Evolutionary conservation across 2,329 filamentous ascomycete genomes (phyloP).

Genomic region (Magnaporthales sp.): DNA sequence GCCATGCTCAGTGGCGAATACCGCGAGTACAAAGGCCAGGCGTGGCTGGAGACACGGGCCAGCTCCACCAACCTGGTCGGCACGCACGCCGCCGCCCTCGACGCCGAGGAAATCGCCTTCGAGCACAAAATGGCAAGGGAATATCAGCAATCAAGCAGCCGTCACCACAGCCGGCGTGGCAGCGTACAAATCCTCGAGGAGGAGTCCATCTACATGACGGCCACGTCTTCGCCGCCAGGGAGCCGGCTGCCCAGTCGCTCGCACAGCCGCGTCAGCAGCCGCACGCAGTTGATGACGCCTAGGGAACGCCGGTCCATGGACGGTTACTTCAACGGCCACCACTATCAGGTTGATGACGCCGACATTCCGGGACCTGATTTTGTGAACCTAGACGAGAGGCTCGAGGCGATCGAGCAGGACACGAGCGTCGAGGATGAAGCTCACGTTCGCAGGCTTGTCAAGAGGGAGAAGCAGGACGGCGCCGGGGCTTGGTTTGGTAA

Average conservation of each 20-base stretch:
- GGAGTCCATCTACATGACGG: slow-evolving; percentile 18
- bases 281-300: slow-evolving; percentile 35
- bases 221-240: slow-evolving; percentile 19
- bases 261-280: slow-evolving; percentile 33
- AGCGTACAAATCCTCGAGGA: slow-evolving; percentile 30
- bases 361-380: slow-evolving; percentile 48
- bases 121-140: slow-evolving; percentile 43
- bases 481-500: slow-evolving; percentile 48
- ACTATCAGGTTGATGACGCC: slow-evolving; percentile 21
- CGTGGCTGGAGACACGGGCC: slow-evolving; percentile 57
- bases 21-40: slow-evolving; percentile 59
- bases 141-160: slow-evolving; percentile 32
- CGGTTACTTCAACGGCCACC: slow-evolving; percentile 23
- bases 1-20: slow-evolving; percentile 53
- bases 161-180: slow-evolving; percentile 30
- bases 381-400: slow-evolving; percentile 50
- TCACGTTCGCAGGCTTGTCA: slow-evolving; percentile 46
- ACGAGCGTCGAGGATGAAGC: slow-evolving; percentile 48
- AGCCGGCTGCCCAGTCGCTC: slow-evolving; percentile 41
- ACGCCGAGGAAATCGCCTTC: slow-evolving; percentile 39
- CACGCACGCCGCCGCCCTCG: slow-evolving; percentile 29
- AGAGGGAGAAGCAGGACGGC: slow-evolving; percentile 38
- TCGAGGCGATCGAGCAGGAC: slow-evolving; percentile 40
- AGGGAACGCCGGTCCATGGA: slow-evolving; percentile 29
- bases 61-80: slow-evolving; percentile 55